Base-by-base conservation (phyloP, 2,329 filamentous ascomycete genomes). In the Mycosphaerella sp. region DNA sequence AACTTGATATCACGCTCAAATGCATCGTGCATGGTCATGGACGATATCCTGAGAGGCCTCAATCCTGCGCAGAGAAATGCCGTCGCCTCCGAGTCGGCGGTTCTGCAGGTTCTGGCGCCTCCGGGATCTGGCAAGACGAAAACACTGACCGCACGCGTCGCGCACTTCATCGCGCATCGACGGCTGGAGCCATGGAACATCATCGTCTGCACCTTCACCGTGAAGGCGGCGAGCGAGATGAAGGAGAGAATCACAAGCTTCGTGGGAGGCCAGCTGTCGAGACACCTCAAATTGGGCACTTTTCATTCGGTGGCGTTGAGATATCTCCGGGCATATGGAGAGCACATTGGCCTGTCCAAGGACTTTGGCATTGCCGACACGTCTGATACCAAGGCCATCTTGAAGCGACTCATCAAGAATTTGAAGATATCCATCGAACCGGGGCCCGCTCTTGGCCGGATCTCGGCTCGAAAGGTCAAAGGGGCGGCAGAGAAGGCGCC, bases 141-240 rank as follows among this genome's bases (percentile, higher is more conserved):
- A 71, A 97, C 93, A 0, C 78, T 98, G 51, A 95, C 91, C 0
- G 89, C 91, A 43, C 86, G 93, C 58, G 89, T 96, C 54, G 91
- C 91, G 63, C 95, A 92, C 78, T 82, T 96, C 31, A 80, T 96
- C 51, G 81, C 85, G 48, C 78, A 86, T 64, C 75, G 82, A 62
- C 82, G 84, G 41, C 81, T 89, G 63, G 80, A 82, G 53, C 92
- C 92, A 65, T 83, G 87, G 74, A 89, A 96, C 73, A 84, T 97
- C 64, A 84, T 98, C 56, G 92, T 96, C 56, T 93, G 92, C 58
- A 97, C 92, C 0, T 98, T 98, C 68, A 98, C 93, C 1, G 90
- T 95, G 69, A 97, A 97, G 70, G 91, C 93, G 1, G 89, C 91
- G 14, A 81, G 80, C 14, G 92, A 97, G 74, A 98, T 98, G 92